A percentile compares a stretch with the other conserved stretches of the same genome.
Evolutionary conservation across 352 stramenopile genomes (phyloP).

Genomic region (Saprolegnia diclina): DNA sequence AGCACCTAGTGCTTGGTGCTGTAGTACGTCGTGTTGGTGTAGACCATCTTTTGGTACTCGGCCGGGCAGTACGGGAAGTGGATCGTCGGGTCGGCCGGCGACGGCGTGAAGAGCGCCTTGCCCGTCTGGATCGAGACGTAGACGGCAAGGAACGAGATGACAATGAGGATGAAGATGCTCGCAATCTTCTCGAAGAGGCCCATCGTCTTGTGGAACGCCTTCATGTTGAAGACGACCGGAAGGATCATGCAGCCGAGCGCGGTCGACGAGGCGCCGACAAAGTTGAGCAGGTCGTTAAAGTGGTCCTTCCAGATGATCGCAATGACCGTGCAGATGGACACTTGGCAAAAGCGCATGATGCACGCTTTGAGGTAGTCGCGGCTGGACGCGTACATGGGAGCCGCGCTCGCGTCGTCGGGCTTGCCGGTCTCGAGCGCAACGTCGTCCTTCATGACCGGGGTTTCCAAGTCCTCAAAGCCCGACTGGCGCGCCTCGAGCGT

Average conservation of each 20-base stretch:
- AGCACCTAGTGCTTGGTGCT: neutral
- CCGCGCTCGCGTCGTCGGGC: neutral
- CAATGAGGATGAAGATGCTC: slow-evolving; percentile 28
- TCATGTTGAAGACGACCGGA: slow-evolving; percentile 33
- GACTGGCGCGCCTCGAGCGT: neutral
- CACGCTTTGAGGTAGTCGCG: slow-evolving; percentile 23
- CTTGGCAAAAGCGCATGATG: slow-evolving; percentile 29
- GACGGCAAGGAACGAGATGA: slow-evolving; percentile 25
- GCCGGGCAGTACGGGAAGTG: slow-evolving; percentile 39
- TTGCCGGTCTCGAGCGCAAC: neutral
- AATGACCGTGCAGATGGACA: slow-evolving; percentile 44
- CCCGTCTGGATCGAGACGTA: slow-evolving; percentile 35
- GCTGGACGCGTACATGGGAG: neutral
- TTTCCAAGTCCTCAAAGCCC: slow-evolving; percentile 11
- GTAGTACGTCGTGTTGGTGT: slow-evolving; percentile 36
- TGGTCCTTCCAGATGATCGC: slow-evolving; percentile 46
- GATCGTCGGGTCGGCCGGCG: slow-evolving; percentile 14
- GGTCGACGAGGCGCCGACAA: slow-evolving; percentile 34
- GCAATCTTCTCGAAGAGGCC: slow-evolving; percentile 28
- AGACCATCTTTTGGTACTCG: slow-evolving; percentile 32
- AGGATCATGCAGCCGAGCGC: slow-evolving; percentile 33
- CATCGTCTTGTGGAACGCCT: slow-evolving; percentile 30
- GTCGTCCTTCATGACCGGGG: slow-evolving; percentile 1
- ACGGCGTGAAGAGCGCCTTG: slow-evolving; percentile 32
- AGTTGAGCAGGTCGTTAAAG: slow-evolving; percentile 29